A percentile compares a stretch with the other conserved stretches of the same genome.
These are phyloP conservation scores for Hymenotorrendiella dingleyae DNA, from an alignment of 2,329 filamentous ascomycete species.

Conservation along the genomic window DNA sequence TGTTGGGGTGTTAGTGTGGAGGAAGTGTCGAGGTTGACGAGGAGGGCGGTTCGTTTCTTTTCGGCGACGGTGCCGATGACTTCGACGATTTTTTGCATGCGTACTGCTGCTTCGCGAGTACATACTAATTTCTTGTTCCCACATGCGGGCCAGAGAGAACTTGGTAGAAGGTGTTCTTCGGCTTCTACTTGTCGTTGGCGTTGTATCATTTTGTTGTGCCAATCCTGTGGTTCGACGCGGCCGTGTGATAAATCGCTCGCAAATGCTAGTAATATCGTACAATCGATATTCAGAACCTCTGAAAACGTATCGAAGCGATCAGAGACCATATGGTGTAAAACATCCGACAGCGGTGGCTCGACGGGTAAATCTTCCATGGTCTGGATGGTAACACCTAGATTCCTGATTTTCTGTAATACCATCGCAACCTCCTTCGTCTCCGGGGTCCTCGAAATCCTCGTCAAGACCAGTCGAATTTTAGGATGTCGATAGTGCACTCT, in stretches of 20 bases:
- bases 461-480: slow-evolving; percentile 52
- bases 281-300: slow-evolving; percentile 48
- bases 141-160: slow-evolving; percentile 57
- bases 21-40: slow-evolving; percentile 38
- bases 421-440: slow-evolving; percentile 46
- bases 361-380: slow-evolving; percentile 24
- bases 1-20: slow-evolving; percentile 20
- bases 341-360: slow-evolving; percentile 15
- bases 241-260: slow-evolving; percentile 54
- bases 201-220: slow-evolving; percentile 28
- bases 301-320: slow-evolving; percentile 36
- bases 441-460: slow-evolving; percentile 47
- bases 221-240: slow-evolving; percentile 26
- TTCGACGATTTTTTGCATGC: slow-evolving; percentile 59
- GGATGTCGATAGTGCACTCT: slow-evolving; percentile 56
- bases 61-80: slow-evolving; percentile 54
- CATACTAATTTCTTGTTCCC: slow-evolving; percentile 48
- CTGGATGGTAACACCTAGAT: slow-evolving; percentile 36
- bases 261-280: slow-evolving; percentile 61
- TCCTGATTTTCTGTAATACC: slow-evolving; percentile 48
- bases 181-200: slow-evolving; percentile 57
- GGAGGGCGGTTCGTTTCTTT: slow-evolving; percentile 46
- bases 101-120: slow-evolving; percentile 53
- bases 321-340: slow-evolving; percentile 31
- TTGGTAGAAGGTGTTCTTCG: slow-evolving; percentile 51